These are phyloP conservation scores for Tulasnella sp. DNA, from an alignment of 768 basidiomycete genomes.

Conservation along the genomic window DNA sequence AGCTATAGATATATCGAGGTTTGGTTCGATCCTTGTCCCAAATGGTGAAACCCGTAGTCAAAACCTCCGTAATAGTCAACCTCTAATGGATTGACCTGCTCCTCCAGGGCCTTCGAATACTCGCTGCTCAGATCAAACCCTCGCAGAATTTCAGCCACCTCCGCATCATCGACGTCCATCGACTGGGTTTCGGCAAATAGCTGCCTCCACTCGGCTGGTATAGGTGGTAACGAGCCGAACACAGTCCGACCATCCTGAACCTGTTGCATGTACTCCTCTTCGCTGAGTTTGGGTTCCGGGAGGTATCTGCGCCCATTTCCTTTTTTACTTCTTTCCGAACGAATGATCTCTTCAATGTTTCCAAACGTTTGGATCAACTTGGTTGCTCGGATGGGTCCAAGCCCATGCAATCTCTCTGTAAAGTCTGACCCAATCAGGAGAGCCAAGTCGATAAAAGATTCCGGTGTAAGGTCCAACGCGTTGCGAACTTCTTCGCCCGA, in stretches of 20 bases:
- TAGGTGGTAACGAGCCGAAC: conserved; percentile 58
- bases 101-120: conserved; percentile 2
- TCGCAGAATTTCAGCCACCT: conserved; percentile 16
- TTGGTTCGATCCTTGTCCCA: background rate
- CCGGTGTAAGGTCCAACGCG: conserved; percentile 48
- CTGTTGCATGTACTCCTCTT: conserved; percentile 52
- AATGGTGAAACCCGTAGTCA: background rate
- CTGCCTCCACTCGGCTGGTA: conserved; percentile 34
- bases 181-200: background rate
- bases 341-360: conserved; percentile 62
- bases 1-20: background rate
- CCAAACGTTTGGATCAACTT: conserved; percentile 64
- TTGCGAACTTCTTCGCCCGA: conserved; percentile 55
- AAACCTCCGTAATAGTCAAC: conserved; percentile 1
- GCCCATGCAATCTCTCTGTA: conserved; percentile 69
- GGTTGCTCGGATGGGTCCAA: conserved; percentile 72
- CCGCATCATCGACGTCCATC: background rate
- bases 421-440: conserved; percentile 89
- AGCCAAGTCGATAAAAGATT: conserved; percentile 71
- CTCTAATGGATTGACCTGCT: background rate
- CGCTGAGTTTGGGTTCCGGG: conserved; percentile 44
- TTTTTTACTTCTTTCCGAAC: conserved; percentile 24
- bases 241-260: conserved; percentile 54
- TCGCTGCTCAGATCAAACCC: conserved; percentile 6
- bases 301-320: conserved; percentile 37